Evolutionary conservation across 1,284 basidiomycete genomes (phyloP), one percentile per base, ranked within the genome.

Genomic region (Ceraceosorus guamensis): DNA sequence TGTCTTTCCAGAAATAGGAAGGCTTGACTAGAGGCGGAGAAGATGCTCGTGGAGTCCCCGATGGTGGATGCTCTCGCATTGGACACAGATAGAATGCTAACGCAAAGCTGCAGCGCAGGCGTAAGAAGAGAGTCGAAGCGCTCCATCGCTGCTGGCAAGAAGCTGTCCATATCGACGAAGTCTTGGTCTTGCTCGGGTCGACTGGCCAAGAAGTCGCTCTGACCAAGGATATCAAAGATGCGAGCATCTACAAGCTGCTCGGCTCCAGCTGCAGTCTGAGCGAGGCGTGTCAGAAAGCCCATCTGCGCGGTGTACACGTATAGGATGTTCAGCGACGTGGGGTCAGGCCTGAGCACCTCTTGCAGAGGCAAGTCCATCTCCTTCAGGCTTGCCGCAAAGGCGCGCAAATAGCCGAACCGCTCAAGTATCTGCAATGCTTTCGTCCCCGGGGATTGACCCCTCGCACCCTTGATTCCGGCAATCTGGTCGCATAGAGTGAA

Each of bases 301-400:
- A 95, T 85, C 77, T 92, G 91, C 13, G 91, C 84, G 76, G 97
- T 93, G 71, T 93, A 97, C 13, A 97, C 89, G 77, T 95, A 97
- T 48, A 93, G 81, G 0, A 89, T 82, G 70, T 96, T 93, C 18
- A 98, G 79, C 61, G 90, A 88, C 88, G 89, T 87, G 50, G 91
- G 90, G 77, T 96, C 91, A 10, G 90, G 87, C 67, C 86, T 85
- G 8, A 97, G 81, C 14, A 91, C 85, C 24, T 83, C 83, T 70
- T 88, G 85, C 59, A 98, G 77, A n/a, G 84, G 82, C 41, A 79
- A 68, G 77, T 97, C 92, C 3, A 85, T 82, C 71, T 92, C 90
- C 75, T 89, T 89, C 62, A 96, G 76, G 14, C 86, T 85, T 46
- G 83, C 82, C 16, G 92, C 87, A 63, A 97, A 91, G 65, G 87